These are phyloP conservation scores for Rhynchospora breviuscula DNA, from an alignment of 176 grass and related monocot genomes.

Conservation along the genomic window DNA sequence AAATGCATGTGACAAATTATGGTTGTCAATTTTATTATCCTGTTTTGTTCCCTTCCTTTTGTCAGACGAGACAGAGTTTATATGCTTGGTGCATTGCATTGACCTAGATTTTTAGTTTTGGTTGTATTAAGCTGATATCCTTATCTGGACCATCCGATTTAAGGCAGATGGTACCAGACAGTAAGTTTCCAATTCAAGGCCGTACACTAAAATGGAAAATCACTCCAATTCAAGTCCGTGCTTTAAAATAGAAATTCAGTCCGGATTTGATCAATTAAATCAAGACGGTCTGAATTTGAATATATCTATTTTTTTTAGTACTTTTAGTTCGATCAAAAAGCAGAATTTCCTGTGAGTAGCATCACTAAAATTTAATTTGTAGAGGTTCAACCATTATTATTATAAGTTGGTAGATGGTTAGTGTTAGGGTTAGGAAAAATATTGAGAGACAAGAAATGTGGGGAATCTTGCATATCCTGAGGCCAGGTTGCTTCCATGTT, in stretches of 20 bases:
- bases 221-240: neutral
- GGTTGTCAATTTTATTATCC: neutral
- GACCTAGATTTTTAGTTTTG: neutral
- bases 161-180: neutral
- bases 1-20: slow-evolving; percentile 20
- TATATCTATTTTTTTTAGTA: neutral
- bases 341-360: neutral
- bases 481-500: slow-evolving; percentile 5
- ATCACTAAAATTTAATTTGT: neutral
- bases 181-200: neutral
- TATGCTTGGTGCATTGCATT: neutral
- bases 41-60: slow-evolving; percentile 9
- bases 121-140: neutral
- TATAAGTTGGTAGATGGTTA: slow-evolving; percentile 7
- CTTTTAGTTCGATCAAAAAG: neutral
- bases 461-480: neutral
- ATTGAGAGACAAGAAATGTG: neutral
- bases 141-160: neutral
- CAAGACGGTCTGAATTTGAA: neutral
- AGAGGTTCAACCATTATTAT: neutral
- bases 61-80: slow-evolving; percentile 5
- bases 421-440: slow-evolving; percentile 13
- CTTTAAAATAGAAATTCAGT: neutral
- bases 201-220: neutral
- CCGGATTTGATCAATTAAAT: neutral